Evolutionary conservation across 306 rosid species (phyloP).

Genomic region (Malus sieversii): DNA sequence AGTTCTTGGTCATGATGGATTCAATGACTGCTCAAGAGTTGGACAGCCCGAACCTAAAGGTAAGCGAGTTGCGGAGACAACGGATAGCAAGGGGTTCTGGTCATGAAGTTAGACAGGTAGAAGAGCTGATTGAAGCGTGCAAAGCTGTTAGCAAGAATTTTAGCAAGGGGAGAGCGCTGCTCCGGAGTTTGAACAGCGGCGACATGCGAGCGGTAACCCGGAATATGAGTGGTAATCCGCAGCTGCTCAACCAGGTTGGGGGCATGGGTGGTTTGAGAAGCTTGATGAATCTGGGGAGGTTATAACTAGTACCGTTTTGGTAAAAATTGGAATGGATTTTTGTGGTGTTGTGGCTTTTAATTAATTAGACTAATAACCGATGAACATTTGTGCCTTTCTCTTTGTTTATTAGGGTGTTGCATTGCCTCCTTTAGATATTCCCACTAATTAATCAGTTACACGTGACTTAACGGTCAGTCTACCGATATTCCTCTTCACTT

Average conservation of each 20-base stretch:
- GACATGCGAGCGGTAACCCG: slow-evolving; percentile 58
- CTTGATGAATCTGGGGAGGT: slow-evolving; percentile 45
- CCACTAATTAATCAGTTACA: no score
- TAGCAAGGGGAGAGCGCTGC: slow-evolving; percentile 63
- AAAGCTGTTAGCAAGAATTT: slow-evolving; percentile 61
- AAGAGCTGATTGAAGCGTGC: slow-evolving; percentile 76
- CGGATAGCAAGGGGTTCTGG: slow-evolving; percentile 76
- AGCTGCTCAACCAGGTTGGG: slow-evolving; percentile 72
- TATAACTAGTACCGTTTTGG: no score
- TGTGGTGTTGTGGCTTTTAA: no score
- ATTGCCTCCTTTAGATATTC: no score
- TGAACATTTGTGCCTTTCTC: neutral
- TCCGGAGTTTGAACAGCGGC: slow-evolving; percentile 65
- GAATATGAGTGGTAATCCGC: slow-evolving; percentile 70
- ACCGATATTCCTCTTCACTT: no score
- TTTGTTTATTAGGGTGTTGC: no score
- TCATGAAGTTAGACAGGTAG: slow-evolving; percentile 47
- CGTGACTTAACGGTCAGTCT: no score
- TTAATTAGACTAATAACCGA: no score
- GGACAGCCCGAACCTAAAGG: slow-evolving; percentile 72
- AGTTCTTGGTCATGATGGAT: slow-evolving; percentile 95
- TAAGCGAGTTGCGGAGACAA: slow-evolving; percentile 61
- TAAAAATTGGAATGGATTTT: no score
- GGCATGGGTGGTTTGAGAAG: slow-evolving; percentile 70
- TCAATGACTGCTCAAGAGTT: slow-evolving; percentile 70